Evolutionary conservation across 495 filamentous ascomycete species (phyloP).

Genomic region (Podospora tetraspora): DNA sequence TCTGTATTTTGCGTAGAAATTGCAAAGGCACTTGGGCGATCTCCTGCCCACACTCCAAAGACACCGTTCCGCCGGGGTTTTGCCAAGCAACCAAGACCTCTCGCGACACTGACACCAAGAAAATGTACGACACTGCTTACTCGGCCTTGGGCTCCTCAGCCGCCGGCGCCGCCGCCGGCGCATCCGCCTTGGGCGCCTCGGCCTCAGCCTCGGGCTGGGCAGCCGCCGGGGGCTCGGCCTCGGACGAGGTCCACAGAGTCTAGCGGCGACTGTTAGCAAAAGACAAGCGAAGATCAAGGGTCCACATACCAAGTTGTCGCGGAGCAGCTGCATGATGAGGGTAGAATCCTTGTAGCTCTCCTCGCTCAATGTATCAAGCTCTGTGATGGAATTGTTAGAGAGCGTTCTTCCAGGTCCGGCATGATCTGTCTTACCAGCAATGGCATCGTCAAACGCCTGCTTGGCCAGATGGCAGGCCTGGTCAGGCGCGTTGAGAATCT

Average conservation of each 20-base stretch:
- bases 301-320: constrained; percentile 88
- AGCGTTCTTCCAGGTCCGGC: not conserved
- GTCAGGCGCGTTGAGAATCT: constrained; percentile 98
- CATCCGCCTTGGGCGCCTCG: constrained; percentile 43
- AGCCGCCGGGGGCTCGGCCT: constrained; percentile 75
- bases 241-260: constrained; percentile 99
- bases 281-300: not conserved
- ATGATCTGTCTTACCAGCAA: constrained; percentile 67
- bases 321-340: constrained; percentile 98
- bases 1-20: constrained; percentile 48
- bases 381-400: constrained; percentile 44
- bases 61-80: constrained; percentile 45
- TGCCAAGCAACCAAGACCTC: constrained; percentile 35
- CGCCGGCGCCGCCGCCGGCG: constrained; percentile 30
- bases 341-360: constrained; percentile 99
- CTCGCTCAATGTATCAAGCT: constrained; percentile 97
- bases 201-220: constrained; percentile 59
- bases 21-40: constrained; percentile 46
- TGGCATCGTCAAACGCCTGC: constrained; percentile 98
- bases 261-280: constrained; percentile 33
- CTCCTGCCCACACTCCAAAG: constrained; percentile 50
- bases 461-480: constrained; percentile 99
- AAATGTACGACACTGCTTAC: constrained; percentile 36
- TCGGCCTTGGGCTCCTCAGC: constrained; percentile 49
- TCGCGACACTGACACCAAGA: constrained; percentile 30